Conservation (phyloP, 306 rosid genomes). For the Vicia faba region DNA sequence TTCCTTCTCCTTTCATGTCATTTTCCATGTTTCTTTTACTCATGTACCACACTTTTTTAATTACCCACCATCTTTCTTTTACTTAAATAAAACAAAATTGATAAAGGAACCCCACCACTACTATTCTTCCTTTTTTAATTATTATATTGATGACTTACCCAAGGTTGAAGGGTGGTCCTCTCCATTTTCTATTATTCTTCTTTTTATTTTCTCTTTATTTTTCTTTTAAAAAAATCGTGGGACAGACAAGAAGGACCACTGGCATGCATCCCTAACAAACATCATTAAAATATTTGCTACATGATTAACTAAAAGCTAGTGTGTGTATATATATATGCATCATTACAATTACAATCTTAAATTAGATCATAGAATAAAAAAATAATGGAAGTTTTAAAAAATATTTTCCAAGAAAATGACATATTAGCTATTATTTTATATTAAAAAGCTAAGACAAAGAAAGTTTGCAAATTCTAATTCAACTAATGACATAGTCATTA, state of each 20-base stretch:
- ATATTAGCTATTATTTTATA: constrained; percentile 39
- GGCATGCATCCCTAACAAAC: constrained; percentile 33
- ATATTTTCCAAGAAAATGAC: constrained; percentile 44
- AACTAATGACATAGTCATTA: too few species aligned
- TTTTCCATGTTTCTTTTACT: constrained; percentile 41
- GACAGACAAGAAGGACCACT: constrained; percentile 52
- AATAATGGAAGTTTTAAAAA: not conserved
- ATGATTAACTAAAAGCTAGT: constrained; percentile 24
- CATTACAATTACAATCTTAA: constrained; percentile 30
- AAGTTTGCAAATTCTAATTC: too few species aligned
- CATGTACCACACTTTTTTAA: constrained; percentile 39
- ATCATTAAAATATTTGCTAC: constrained; percentile 37
- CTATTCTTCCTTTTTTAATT: constrained; percentile 32
- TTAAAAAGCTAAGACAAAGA: constrained; percentile 1
- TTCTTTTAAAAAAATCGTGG: constrained; percentile 23
- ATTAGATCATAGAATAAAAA: constrained; percentile 27
- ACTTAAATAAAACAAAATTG: constrained; percentile 41
- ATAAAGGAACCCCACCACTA: constrained; percentile 46
- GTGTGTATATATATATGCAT: constrained; percentile 30
- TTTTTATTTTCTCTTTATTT: not conserved
- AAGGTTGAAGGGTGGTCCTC: constrained; percentile 57
- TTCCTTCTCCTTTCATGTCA: constrained; percentile 31
- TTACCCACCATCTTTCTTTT: constrained; percentile 36
- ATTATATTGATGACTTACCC: constrained; percentile 44
- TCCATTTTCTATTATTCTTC: constrained; percentile 37